phyloP scores from a whole-genome alignment of 148 eudicot species.

The Camellia sinensis region DNA sequence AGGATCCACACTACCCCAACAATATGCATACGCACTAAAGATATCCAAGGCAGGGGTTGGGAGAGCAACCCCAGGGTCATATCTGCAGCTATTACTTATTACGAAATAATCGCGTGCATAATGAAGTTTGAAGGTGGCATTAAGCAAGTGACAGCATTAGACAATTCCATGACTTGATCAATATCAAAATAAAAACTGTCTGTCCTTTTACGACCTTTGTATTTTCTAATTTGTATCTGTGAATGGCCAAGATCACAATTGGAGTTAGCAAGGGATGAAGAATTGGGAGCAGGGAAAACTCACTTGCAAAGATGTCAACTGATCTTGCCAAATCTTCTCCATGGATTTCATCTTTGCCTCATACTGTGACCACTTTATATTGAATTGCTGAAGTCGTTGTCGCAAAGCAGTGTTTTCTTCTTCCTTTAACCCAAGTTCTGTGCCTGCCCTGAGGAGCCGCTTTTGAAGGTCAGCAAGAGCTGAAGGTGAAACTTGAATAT shows the following conservation, averaged over 20 bases:
- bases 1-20: too few species aligned
- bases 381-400: conserved; percentile 25
- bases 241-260: conserved; percentile 6
- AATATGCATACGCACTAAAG: not conserved
- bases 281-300: conserved; percentile 1
- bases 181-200: not conserved
- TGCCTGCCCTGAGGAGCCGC: conserved; percentile 22
- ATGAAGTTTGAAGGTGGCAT: not conserved
- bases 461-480: conserved; percentile 41
- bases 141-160: not conserved
- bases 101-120: not conserved
- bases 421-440: conserved; percentile 28
- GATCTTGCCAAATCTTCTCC: conserved; percentile 59
- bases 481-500: conserved; percentile 27
- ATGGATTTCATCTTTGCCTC: conserved; percentile 45
- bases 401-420: conserved; percentile 27
- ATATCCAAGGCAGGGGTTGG: too few species aligned
- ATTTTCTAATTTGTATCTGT: not conserved
- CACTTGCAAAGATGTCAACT: conserved; percentile 42
- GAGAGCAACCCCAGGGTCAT: not conserved
- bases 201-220: not conserved
- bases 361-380: conserved; percentile 35
- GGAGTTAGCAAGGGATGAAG: not conserved
- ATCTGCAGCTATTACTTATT: not conserved
- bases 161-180: not conserved